Base-by-base conservation (phyloP, 2,329 filamentous ascomycete genomes). In the Alternaria metachromatica region DNA sequence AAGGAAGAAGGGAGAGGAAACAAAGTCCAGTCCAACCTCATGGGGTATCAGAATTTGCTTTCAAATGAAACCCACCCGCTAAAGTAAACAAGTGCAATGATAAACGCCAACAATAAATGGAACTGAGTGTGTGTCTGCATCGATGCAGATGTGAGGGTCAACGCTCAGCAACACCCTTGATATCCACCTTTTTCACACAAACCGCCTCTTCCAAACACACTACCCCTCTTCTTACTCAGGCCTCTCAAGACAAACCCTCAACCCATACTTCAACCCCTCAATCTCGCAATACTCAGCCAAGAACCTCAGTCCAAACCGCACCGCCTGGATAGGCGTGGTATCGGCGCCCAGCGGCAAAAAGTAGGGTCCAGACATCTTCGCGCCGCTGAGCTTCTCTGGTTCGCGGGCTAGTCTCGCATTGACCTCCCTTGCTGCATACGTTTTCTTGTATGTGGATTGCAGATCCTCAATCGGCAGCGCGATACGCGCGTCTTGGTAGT, bases 271-370 rank as follows among this genome's bases (percentile, higher is more conserved):
- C 7, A 79, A 23, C 25, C 65, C 58, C 56, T 79, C 76, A 30
- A 71, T 78, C 53, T 76, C 76, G 58, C 81, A 78, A 76, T 82
- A 84, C 69, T 85, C 83, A 21, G 66, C 64, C 18, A 84, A 65
- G 54, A 84, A 79, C 51, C 73, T 72, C 20, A 81, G 66, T 0
- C 81, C 83, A 41, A 84, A 82, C 0, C 83, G 70, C 2, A 84
- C 82, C 1, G 82, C 82, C 55, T 81, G 77, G n/a, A 84, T 70
- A 0, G 83, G 80, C 6, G 77, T 79, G 1, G 81, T 83, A 26
- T 82, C 78, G 11, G 72, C 68, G 2, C 73, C 73, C 0, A 84
- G 64, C 0, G 82, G 82, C 4, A 85, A 68, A 43, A 76, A 80
- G 61, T 81, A 84, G 0, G 74, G 72, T 1, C 78, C 78, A 0